Percentiles rank a stretch among this genome's conserved stretches.
These are phyloP conservation scores for Cercophora samala DNA, from an alignment of 495 filamentous ascomycete genomes.

Conservation along the genomic window DNA sequence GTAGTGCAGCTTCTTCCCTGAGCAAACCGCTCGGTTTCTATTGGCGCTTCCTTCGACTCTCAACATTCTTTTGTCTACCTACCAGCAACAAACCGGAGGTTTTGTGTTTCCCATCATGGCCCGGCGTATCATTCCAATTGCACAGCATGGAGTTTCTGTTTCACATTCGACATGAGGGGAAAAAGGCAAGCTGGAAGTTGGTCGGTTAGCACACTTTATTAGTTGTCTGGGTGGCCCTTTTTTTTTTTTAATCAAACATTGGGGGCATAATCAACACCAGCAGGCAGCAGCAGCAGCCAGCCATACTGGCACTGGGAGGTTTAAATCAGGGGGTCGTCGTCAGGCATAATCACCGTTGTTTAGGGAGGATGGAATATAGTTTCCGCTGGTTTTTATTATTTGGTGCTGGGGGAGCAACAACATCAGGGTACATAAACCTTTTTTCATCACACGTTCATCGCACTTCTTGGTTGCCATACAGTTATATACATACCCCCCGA, in stretches of 20 bases:
- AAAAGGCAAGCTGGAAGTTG: neutral
- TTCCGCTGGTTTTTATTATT: neutral
- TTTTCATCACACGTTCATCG: neutral
- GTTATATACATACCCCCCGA: neutral
- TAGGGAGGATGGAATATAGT: too few relatives aligned
- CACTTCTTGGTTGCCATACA: neutral
- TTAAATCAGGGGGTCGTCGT: neutral
- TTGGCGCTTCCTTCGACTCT: neutral
- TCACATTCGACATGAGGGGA: neutral
- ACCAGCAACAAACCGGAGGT: neutral
- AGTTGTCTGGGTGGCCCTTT: neutral
- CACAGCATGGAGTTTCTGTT: neutral
- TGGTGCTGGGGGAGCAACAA: neutral
- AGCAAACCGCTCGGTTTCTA: neutral
- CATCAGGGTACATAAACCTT: neutral
- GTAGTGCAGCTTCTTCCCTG: neutral
- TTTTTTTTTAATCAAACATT: neutral
- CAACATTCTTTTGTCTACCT: neutral
- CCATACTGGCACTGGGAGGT: neutral
- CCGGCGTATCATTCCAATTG: neutral
- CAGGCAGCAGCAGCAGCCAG: neutral
- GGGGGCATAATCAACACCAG: neutral
- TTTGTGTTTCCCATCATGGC: slow-evolving; percentile 1
- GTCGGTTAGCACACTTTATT: neutral
- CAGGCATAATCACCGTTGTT: too few relatives aligned